Evolutionary conservation across 2,329 filamentous ascomycete genomes (phyloP), one percentile per base, ranked within the genome.

Genomic region (Clonostachys byssicola): DNA sequence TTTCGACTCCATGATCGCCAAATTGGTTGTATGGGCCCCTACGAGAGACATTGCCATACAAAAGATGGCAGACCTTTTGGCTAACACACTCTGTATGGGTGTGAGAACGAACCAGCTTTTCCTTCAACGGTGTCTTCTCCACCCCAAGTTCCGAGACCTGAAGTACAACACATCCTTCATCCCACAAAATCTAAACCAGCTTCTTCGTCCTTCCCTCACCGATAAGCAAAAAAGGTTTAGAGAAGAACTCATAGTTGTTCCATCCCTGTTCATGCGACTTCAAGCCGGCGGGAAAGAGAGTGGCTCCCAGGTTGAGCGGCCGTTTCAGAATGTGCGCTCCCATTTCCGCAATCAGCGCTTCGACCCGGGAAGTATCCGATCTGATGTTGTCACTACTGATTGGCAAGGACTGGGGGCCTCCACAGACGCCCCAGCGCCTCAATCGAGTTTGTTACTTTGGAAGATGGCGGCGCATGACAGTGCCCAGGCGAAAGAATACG

Each of bases 101-200:
- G 64, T 72, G 43, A 62, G 67, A 44, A 88, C 85, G 2, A 88
- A 88, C 57, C 86, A 88, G 44, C 82, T 86, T 51, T 89, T 89
- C 56, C 63, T 88, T 42, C 88, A 87, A 61, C 71, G 74, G 16
- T 74, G 86, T 52, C 83, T 83, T 51, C 72, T 75, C n/a, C 85
- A 82, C 52, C 69, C 75, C 0, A 79, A 30, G 23, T 30, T 30
- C 23, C 23, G 23, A 10, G 23, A 30, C 23, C 8, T 30, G 23
- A 10, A 9, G 9, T 30, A 30, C 23, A 30, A 30, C 9, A 30
- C 23, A 10, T 30, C 23, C 23, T 30, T 30, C 9, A 30, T 30
- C 9, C 23, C 9, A 30, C 23, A 30, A 30, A 30, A 30, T 30
- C 23, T 30, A 10, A 1, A 9, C 3, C 23, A 30, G 23, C 23